Evolutionary conservation across 1,284 basidiomycete genomes (phyloP).

Genomic region (Ustilago esculenta): DNA sequence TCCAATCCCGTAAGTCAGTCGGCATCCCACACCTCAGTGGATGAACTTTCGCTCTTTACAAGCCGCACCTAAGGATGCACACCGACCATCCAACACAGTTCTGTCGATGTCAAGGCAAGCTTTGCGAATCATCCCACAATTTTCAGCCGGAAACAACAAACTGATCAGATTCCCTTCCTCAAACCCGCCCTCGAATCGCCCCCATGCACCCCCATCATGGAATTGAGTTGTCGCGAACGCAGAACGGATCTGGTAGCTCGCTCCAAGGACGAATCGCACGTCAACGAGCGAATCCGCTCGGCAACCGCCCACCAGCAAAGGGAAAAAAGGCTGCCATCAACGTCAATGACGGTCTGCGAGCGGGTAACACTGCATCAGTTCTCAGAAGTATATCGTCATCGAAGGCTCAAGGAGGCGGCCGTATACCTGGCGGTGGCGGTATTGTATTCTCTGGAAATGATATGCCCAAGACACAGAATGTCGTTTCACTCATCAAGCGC

Average conservation of each 20-base stretch:
- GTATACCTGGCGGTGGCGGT: slow-evolving; percentile 46
- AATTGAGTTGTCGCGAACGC: too few relatives aligned
- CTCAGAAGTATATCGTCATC: slow-evolving; percentile 45
- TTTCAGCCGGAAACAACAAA: not conserved
- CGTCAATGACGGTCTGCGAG: slow-evolving; percentile 41
- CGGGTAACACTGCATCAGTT: slow-evolving; percentile 37
- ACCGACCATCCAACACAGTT: too few relatives aligned
- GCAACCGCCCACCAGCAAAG: slow-evolving; percentile 32
- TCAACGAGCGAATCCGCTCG: slow-evolving; percentile 43
- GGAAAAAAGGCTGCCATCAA: slow-evolving; percentile 40
- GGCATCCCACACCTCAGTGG: not conserved
- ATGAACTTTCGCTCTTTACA: too few relatives aligned
- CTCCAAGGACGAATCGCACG: slow-evolving; percentile 38
- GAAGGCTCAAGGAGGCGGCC: slow-evolving; percentile 43
- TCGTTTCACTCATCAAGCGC: slow-evolving; percentile 48
- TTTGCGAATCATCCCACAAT: too few relatives aligned
- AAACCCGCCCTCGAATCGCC: too few relatives aligned
- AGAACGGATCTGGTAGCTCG: slow-evolving; percentile 25
- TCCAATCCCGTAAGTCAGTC: slow-evolving; percentile 39
- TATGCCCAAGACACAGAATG: slow-evolving; percentile 47
- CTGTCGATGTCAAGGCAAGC: too few relatives aligned
- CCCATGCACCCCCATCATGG: too few relatives aligned
- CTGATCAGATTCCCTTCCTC: too few relatives aligned
- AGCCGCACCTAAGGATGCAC: too few relatives aligned
- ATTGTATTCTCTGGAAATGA: slow-evolving; percentile 38